phyloP scores from a whole-genome alignment of 2,329 filamentous ascomycete genomes.

The Ilyonectria mors-panacis region DNA sequence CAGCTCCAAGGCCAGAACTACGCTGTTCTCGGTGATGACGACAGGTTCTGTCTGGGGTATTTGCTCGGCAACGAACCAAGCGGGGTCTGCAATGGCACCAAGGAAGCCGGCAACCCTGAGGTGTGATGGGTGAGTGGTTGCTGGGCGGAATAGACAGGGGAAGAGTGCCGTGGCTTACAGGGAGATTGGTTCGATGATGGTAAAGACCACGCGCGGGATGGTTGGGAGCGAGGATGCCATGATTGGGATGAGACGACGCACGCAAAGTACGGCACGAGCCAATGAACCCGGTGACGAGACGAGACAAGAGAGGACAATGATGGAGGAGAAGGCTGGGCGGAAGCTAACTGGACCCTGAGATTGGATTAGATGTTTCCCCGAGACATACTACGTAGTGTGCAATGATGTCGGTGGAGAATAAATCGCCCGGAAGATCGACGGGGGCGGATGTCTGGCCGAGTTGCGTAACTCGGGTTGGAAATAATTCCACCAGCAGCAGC shows the following conservation, averaged over 20 bases:
- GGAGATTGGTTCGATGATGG: constrained; percentile 77
- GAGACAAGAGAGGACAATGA: not conserved
- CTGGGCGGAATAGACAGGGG: constrained; percentile 4
- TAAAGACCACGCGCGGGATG: constrained; percentile 77
- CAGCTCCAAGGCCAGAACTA: constrained; percentile 76
- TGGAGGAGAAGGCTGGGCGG: not conserved
- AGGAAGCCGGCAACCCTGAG: constrained; percentile 72
- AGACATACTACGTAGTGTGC: not conserved
- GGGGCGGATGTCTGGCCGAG: constrained; percentile 2
- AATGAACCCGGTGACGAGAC: not conserved
- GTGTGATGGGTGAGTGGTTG: not conserved
- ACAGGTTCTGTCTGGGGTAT: constrained; percentile 59
- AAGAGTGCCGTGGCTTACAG: constrained; percentile 63
- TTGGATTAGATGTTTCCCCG: not conserved
- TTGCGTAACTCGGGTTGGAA: not conserved
- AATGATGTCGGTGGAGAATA: constrained; percentile 4
- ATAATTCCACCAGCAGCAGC: constrained; percentile 26
- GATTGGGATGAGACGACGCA: constrained; percentile 5
- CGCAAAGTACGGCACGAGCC: not conserved
- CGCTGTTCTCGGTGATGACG: constrained; percentile 60
- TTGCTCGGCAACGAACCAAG: constrained; percentile 76
- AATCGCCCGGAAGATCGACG: not conserved
- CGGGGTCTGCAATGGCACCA: constrained; percentile 68
- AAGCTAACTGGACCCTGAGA: not conserved
- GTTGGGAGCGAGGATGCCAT: constrained; percentile 76